Percentiles rank a stretch among this genome's conserved stretches.
phyloP scores from a whole-genome alignment of 148 eudicot species.

The Camellia granthamiana region DNA sequence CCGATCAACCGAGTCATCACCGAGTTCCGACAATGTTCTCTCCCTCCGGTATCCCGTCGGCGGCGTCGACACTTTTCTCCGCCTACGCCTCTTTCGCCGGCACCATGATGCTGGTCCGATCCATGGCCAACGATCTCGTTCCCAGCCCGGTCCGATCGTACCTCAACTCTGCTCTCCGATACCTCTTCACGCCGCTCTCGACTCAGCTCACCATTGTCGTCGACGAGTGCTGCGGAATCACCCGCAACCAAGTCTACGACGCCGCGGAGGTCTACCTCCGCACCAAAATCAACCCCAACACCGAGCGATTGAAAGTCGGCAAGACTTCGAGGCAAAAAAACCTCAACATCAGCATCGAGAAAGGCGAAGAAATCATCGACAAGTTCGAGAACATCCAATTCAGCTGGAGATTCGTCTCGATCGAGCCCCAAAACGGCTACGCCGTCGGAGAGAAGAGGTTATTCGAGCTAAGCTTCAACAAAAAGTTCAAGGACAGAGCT shows the following conservation, averaged over 20 bases:
- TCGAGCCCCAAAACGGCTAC: slow-evolving; percentile 26
- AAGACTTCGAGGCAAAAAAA: slow-evolving; percentile 44
- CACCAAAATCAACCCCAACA: slow-evolving; percentile 34
- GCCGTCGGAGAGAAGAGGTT: slow-evolving; percentile 12
- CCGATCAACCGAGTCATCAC: neutral
- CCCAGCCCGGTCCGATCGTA: slow-evolving; percentile 31
- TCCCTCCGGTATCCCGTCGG: slow-evolving; percentile 25
- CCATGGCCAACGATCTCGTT: slow-evolving; percentile 43
- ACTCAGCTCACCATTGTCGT: slow-evolving; percentile 43
- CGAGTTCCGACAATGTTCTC: slow-evolving; percentile 24
- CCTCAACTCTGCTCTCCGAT: slow-evolving; percentile 23
- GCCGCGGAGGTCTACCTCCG: slow-evolving; percentile 51
- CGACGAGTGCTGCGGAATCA: slow-evolving; percentile 39
- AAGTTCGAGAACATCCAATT: slow-evolving; percentile 23
- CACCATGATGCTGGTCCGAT: slow-evolving; percentile 45
- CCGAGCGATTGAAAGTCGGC: slow-evolving; percentile 40
- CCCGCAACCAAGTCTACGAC: slow-evolving; percentile 48
- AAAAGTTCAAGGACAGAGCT: slow-evolving; percentile 27
- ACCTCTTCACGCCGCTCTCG: slow-evolving; percentile 24
- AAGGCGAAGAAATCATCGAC: slow-evolving; percentile 35
- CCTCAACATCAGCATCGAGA: slow-evolving; percentile 41
- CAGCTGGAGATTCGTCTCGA: slow-evolving; percentile 37
- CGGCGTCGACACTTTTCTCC: slow-evolving; percentile 45
- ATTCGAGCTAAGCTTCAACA: slow-evolving; percentile 51
- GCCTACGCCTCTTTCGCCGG: slow-evolving; percentile 60